phyloP scores from a whole-genome alignment of 108 stramenopile species.

The Nannochloropsis granulata region DNA sequence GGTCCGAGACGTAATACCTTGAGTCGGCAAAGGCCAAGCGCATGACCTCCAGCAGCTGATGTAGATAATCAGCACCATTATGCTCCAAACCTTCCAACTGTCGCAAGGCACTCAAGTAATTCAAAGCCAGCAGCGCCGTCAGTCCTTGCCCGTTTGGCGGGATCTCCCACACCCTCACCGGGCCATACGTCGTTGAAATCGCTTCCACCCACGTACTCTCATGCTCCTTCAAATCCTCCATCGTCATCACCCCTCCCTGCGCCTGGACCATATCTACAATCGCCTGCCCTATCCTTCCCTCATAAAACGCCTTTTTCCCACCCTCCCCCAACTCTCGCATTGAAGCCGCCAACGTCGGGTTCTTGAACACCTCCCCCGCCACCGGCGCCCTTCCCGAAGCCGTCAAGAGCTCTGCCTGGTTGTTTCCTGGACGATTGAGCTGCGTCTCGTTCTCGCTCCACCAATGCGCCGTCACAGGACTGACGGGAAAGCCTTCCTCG shows the following conservation, averaged over 20 bases:
- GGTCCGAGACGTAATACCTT: conserved; percentile 50
- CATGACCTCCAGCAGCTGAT: conserved; percentile 6
- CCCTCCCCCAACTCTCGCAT: conserved; percentile 60
- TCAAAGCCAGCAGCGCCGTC: conserved; percentile 73
- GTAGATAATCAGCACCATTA: neutral
- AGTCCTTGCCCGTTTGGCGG: conserved; percentile 92
- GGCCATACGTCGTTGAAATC: neutral
- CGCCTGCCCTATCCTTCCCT: conserved; percentile 54
- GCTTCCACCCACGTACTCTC: conserved; percentile 7
- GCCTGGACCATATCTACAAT: conserved; percentile 58
- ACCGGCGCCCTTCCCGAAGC: conserved; percentile 24
- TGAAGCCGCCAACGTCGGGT: conserved; percentile 67
- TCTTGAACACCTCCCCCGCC: conserved; percentile 54
- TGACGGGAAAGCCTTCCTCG: conserved; percentile 76
- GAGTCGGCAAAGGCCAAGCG: conserved; percentile 73
- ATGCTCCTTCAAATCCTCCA: conserved; percentile 61
- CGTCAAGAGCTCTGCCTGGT: conserved; percentile 4
- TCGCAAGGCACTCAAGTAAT: conserved; percentile 41
- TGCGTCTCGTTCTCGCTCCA: conserved; percentile 44
- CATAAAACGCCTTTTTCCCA: conserved; percentile 70
- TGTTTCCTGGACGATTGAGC: neutral
- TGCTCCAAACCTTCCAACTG: neutral
- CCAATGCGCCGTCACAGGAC: conserved; percentile 57
- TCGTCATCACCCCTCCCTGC: conserved; percentile 62
- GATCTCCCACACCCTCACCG: conserved; percentile 54